Evolutionary conservation across 192 early-diverging fungal genomes (phyloP), one percentile per base, ranked within the genome.

Genomic region (Mycoemilia scoparia): DNA sequence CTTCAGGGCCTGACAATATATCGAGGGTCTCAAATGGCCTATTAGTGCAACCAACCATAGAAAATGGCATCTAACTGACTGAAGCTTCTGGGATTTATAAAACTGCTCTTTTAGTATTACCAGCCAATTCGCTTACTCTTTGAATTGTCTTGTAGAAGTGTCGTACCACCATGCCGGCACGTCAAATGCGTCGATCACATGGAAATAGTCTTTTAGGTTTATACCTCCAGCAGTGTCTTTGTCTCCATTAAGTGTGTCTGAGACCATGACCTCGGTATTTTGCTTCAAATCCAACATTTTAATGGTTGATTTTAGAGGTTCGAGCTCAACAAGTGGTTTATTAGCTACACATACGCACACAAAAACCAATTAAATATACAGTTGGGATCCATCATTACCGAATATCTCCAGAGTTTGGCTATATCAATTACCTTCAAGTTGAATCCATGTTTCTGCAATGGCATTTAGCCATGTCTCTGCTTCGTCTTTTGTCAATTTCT

Each of bases 171-270:
- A 79, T 24, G 68, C 45, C 8, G 79, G 79, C 27, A 86, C 53
- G 23, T 68, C 48, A 45, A 86, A 87, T 12, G 83, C 82, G 38
- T 76, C 70, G 2, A 84, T 59, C 0, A 86, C 54, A 7, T 51
- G 2, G 50, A 47, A 2, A 29, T 34, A 7, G 14, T 38, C 31
- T 23, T 34, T 26, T 12, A 32, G 21, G 20, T 37, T n/a, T 23
- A 39, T 5, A 10, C 31, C 7, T 12, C 20, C 16, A 14, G 25
- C 27, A 24, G 3, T 24, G 26, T 12, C 16, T 19, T 7, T 29
- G n/a, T 32, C 25, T 5, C 17, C 16, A 20, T 17, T 26, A 9
- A 13, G 15, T 12, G 23, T 21, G 3, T 18, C 12, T 9, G 27
- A n/a, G 12, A 25, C 17, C 0, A 8, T 17, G 7, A 29, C 29